These are phyloP conservation scores for Nemania serpens DNA, from an alignment of 2,329 filamentous ascomycete species.

Conservation along the genomic window DNA sequence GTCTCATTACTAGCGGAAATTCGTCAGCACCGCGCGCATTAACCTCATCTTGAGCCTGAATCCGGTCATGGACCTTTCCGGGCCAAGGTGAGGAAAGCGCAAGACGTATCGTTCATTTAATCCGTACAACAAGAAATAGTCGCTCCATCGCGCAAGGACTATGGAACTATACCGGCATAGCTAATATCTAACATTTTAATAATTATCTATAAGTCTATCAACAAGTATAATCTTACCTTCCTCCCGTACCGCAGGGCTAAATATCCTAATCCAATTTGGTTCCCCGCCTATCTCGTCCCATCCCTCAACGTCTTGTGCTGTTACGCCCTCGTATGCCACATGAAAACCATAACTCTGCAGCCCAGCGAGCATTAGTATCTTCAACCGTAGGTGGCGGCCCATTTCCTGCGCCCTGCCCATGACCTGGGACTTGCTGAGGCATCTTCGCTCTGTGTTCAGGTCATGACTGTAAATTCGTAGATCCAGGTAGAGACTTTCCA, in stretches of 20 bases:
- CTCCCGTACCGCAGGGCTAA: slow-evolving; percentile 29
- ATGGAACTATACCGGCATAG: no score
- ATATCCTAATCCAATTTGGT: slow-evolving; percentile 37
- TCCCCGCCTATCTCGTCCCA: slow-evolving; percentile 29
- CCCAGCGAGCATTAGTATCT: slow-evolving; percentile 35
- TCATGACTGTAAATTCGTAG: slow-evolving; percentile 36
- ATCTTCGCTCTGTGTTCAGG: slow-evolving; percentile 31
- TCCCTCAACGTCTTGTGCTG: slow-evolving; percentile 25
- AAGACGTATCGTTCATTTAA: no score
- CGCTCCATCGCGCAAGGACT: no score
- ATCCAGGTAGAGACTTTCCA: slow-evolving; percentile 36
- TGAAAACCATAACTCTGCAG: slow-evolving; percentile 35
- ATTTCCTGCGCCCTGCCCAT: slow-evolving; percentile 31
- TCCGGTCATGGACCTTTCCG: no score
- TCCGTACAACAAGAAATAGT: no score
- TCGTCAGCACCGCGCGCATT: no score
- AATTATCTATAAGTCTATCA: slow-evolving; percentile 29
- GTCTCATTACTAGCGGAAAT: no score
- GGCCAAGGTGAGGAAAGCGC: no score
- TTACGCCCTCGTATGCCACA: slow-evolving; percentile 21
- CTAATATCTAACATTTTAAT: no score
- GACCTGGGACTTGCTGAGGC: slow-evolving; percentile 29
- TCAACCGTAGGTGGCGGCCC: slow-evolving; percentile 31
- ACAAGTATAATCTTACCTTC: slow-evolving; percentile 36
- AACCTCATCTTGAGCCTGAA: no score